phyloP scores from a whole-genome alignment of 2,329 filamentous ascomycete species.

The Aspergillus unguis region DNA sequence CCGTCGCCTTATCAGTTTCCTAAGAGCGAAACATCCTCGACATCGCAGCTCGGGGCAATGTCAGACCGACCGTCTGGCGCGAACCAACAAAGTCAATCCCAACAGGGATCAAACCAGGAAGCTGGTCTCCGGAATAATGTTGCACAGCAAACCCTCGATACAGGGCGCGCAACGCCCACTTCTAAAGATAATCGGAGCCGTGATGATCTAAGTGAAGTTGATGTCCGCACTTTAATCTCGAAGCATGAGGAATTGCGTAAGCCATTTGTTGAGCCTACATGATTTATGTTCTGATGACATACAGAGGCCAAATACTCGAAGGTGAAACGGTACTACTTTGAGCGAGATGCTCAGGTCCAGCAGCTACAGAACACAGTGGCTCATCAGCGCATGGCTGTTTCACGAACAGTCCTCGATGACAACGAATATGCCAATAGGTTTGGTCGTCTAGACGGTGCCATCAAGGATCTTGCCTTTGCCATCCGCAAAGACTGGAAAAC shows the following conservation, averaged over 20 bases:
- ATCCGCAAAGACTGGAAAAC: constrained; percentile 91
- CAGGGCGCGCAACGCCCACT: constrained; percentile 47
- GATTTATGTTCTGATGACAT: constrained; percentile 1
- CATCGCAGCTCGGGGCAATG: constrained; percentile 17
- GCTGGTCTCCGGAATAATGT: constrained; percentile 25
- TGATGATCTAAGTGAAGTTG: constrained; percentile 41
- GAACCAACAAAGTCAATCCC: constrained; percentile 10
- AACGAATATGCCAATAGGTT: constrained; percentile 90
- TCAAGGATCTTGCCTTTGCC: constrained; percentile 92
- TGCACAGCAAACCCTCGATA: constrained; percentile 38
- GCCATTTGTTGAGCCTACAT: constrained; percentile 10
- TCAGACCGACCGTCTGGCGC: constrained; percentile 17
- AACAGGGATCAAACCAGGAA: constrained; percentile 5
- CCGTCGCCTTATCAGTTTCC: constrained; percentile 20
- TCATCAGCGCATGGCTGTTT: constrained; percentile 91
- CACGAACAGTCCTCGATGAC: constrained; percentile 89
- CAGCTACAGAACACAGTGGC: constrained; percentile 96
- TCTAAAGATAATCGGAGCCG: constrained; percentile 30
- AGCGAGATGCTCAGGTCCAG: constrained; percentile 84
- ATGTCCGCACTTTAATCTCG: constrained; percentile 44
- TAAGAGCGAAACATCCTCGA: constrained; percentile 10
- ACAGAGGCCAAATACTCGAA: constrained; percentile 94
- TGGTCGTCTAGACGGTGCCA: constrained; percentile 84
- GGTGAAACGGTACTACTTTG: constrained; percentile 96
- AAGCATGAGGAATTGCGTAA: constrained; percentile 48